phyloP scores from a whole-genome alignment of 192 early-diverging fungal genomes.

The Gigaspora rosea region DNA sequence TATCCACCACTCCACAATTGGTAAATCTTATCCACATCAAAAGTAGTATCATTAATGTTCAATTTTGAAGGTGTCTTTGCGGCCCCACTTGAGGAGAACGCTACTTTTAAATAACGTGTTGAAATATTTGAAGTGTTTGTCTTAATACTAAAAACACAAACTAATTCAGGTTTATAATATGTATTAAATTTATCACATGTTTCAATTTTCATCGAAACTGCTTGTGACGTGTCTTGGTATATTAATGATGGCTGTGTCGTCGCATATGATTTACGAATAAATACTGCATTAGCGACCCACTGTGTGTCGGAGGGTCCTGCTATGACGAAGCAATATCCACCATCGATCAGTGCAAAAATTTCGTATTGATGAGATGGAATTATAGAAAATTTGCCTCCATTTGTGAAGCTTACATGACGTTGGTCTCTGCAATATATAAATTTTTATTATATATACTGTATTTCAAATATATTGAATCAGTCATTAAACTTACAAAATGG shows the following conservation, averaged over 20 bases:
- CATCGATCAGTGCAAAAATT: background rate
- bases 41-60: too few species aligned
- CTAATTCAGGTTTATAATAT: background rate
- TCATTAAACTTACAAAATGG: background rate
- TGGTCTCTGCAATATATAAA: too few species aligned
- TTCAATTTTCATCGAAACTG: background rate
- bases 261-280: background rate
- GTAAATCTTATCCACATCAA: too few species aligned
- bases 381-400: too few species aligned
- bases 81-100: background rate
- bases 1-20: too few species aligned
- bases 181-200: background rate
- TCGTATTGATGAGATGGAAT: too few species aligned
- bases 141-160: background rate
- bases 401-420: too few species aligned
- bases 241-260: background rate
- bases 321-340: background rate
- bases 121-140: too few species aligned
- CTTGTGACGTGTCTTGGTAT: background rate
- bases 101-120: constrained; percentile 1
- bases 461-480: too few species aligned
- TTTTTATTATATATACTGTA: too few species aligned
- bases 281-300: background rate
- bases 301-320: background rate
- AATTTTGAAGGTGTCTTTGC: too few species aligned